phyloP scores from a whole-genome alignment of 208 protist species.

The Vickermania ingenoplastis region DNA sequence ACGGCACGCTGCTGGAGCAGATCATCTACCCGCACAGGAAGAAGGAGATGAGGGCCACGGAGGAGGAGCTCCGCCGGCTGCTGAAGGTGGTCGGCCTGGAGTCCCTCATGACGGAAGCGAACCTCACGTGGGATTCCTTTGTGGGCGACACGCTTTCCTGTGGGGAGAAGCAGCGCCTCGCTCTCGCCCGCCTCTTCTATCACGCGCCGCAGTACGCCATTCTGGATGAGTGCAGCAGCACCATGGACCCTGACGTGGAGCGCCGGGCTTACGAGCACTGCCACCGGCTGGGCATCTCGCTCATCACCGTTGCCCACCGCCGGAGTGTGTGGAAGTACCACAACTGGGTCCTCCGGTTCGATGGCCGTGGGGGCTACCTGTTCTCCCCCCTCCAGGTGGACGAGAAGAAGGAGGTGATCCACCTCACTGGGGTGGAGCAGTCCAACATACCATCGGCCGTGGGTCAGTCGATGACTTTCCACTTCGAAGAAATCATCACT shows the following conservation, averaged over 20 bases:
- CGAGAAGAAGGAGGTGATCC: conserved; percentile 6
- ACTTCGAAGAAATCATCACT: background rate
- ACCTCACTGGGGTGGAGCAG: conserved; percentile 17
- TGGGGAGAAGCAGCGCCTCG: conserved; percentile 83
- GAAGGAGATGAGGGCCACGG: conserved; percentile 37
- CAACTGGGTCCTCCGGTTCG: conserved; percentile 75
- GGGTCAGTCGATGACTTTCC: background rate
- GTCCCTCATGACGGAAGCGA: conserved; percentile 33
- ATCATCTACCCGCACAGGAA: conserved; percentile 76
- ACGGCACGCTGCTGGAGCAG: conserved; percentile 79
- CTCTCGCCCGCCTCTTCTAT: conserved; percentile 83
- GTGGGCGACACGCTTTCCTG: conserved; percentile 51
- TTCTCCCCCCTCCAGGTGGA: conserved; percentile 53
- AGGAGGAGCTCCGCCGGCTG: conserved; percentile 45
- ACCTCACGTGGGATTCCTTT: conserved; percentile 52
- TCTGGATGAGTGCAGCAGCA: conserved; percentile 85
- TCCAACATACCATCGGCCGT: conserved; percentile 9
- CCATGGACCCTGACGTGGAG: conserved; percentile 66
- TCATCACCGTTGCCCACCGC: conserved; percentile 81
- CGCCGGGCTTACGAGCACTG: conserved; percentile 58
- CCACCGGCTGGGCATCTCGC: conserved; percentile 60
- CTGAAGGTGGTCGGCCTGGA: conserved; percentile 62
- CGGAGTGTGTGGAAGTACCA: conserved; percentile 69
- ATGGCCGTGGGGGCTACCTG: conserved; percentile 57
- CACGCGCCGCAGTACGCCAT: conserved; percentile 84